Evolutionary conservation across 176 grass and related monocot genomes (phyloP).

Genomic region (Oryza brachyantha): DNA sequence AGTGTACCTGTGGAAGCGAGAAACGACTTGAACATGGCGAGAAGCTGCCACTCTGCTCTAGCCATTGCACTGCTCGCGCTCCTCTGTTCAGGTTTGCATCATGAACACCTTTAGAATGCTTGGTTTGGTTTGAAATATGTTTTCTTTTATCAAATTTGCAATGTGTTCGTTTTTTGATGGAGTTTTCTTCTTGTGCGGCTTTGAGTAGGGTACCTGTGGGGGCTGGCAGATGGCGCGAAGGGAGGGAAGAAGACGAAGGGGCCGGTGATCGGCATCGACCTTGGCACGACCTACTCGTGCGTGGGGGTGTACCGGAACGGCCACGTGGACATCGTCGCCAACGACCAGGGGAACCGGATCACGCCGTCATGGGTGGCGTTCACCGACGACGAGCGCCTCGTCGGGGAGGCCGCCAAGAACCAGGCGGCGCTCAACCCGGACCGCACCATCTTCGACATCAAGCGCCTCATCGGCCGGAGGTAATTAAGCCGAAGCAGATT

Average conservation of each 20-base stretch:
- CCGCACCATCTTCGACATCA: constrained; percentile 35
- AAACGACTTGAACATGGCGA: neutral
- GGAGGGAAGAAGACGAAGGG: neutral
- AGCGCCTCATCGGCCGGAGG: constrained; percentile 21
- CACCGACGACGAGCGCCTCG: neutral
- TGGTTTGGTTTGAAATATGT: neutral
- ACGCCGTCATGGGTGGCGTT: neutral
- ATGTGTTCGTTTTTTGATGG: neutral
- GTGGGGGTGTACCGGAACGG: neutral
- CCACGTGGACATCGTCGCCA: neutral
- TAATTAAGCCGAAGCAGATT: neutral
- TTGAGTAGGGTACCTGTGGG: neutral
- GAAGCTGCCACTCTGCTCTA: neutral
- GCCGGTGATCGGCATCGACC: neutral
- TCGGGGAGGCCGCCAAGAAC: constrained; percentile 16
- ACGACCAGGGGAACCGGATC: neutral
- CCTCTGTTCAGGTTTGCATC: constrained; percentile 9
- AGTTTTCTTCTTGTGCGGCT: neutral
- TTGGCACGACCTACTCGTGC: neutral
- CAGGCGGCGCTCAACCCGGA: constrained; percentile 31
- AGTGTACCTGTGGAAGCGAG: neutral
- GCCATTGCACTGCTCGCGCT: constrained; percentile 3
- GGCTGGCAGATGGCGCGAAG: neutral
- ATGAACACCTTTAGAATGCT: neutral
- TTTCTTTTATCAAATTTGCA: neutral